Evolutionary conservation across 139 green algal species (phyloP), one percentile per base, ranked within the genome.

Genomic region (Deuterostichococcus epilithicus): DNA sequence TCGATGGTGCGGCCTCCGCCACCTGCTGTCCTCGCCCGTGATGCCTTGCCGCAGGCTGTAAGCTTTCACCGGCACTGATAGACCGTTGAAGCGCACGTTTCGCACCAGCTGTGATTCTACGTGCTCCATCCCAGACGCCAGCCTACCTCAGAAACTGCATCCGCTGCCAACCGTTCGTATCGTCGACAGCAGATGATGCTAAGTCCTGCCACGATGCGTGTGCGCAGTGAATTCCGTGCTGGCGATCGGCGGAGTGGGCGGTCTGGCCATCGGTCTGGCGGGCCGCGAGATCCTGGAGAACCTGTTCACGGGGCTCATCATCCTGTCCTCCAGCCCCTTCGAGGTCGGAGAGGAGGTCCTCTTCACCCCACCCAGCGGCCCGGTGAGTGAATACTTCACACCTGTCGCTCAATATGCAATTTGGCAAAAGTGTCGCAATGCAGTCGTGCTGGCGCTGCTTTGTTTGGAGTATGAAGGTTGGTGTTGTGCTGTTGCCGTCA

Each of bases 271-370:
- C 52, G 93, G 92, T 95, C 81, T 97, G 76, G 92, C 92, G 0
- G 93, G 92, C 60, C 83, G 92, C 0, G 93, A 97, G 84, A 97
- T 97, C 68, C 88, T 94, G 73, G 93, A 97, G 74, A 97, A 97
- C 79, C 82, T 97, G 37, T 95, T 97, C 78, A 97, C 92, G 42
- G 93, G 93, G 66, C 90, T 97, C 74, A 92, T 97, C 76, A 95
- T 97, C 77, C 89, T 97, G 59, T 92, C 85, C 32, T 82, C 76
- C 45, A 84, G 84, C 75, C 84, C 87, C 8, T 93, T 93, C 76
- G 89, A 91, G 73, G 88, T 91, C 58, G 92, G 92, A 0, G 92
- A 97, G 47, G 92, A 97, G 77, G 86, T 97, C 30, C 78, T 90
- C 42, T 95, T 96, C 80, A 84, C 82, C 32, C 87, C 90, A 33